A percentile compares a stretch with the other conserved stretches of the same genome.
Evolutionary conservation across 2,329 filamentous ascomycete genomes (phyloP).

Genomic region (Orbilia oligospora): DNA sequence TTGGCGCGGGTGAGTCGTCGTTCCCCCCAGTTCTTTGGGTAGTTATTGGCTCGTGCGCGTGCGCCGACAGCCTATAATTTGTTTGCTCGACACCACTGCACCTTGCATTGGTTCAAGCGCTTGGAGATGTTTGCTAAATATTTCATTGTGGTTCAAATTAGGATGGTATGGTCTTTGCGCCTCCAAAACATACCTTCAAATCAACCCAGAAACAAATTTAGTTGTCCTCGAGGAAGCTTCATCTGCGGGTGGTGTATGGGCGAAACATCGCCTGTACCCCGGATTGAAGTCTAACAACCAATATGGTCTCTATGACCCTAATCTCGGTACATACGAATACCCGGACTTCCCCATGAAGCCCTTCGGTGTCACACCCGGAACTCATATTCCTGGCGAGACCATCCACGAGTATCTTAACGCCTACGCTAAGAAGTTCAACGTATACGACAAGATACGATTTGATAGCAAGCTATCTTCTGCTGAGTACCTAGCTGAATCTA

Average conservation of each 20-base stretch:
- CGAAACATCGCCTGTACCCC: slow-evolving; percentile 76
- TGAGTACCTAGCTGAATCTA: slow-evolving; percentile 65
- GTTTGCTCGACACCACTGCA: slow-evolving; percentile 10
- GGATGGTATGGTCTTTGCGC: slow-evolving; percentile 69
- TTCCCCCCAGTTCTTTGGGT: not conserved
- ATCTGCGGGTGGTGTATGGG: slow-evolving; percentile 79
- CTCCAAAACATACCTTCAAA: slow-evolving; percentile 70
- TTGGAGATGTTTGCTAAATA: slow-evolving; percentile 38
- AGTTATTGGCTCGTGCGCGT: slow-evolving; percentile 26
- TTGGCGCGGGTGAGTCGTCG: slow-evolving; percentile 52
- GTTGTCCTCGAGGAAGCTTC: slow-evolving; percentile 73
- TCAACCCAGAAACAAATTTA: slow-evolving; percentile 73
- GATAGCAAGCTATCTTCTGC: slow-evolving; percentile 68
- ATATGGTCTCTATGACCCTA: slow-evolving; percentile 73
- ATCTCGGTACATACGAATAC: slow-evolving; percentile 70
- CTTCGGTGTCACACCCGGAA: slow-evolving; percentile 67
- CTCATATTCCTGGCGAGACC: slow-evolving; percentile 70
- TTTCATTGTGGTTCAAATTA: slow-evolving; percentile 51
- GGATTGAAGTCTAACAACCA: slow-evolving; percentile 82
- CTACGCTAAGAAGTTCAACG: slow-evolving; percentile 69
- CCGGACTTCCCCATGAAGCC: slow-evolving; percentile 78
- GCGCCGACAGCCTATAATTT: slow-evolving; percentile 14
- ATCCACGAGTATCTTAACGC: slow-evolving; percentile 70
- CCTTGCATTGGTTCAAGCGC: slow-evolving; percentile 9
- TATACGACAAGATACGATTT: slow-evolving; percentile 68